Evolutionary conservation across 2,329 filamentous ascomycete genomes (phyloP).

Genomic region (Verticillium klebahnii): DNA sequence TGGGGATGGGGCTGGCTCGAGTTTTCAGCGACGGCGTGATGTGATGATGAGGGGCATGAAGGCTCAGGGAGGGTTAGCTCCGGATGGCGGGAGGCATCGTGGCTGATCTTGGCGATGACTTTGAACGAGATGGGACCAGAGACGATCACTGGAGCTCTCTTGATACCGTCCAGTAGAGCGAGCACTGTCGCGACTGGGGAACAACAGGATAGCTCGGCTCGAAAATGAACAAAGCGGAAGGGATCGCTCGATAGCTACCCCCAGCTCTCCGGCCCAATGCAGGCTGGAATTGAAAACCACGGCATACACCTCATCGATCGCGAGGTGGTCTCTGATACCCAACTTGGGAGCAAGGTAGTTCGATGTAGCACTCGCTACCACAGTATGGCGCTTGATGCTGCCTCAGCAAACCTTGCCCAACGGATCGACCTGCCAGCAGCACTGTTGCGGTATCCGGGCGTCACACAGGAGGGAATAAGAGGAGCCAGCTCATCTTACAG

Average conservation of each 20-base stretch:
- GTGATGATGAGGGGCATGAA: background rate
- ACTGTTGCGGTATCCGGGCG: background rate
- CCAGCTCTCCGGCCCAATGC: background rate
- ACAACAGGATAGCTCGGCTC: background rate
- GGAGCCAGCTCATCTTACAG: background rate
- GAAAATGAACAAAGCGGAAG: background rate
- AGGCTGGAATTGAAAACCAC: background rate
- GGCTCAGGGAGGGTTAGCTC: background rate
- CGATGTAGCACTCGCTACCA: background rate
- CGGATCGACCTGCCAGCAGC: background rate
- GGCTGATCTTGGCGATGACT: background rate
- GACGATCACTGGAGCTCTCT: background rate
- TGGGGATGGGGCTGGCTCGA: background rate
- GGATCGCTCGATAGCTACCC: background rate
- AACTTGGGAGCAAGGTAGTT: background rate
- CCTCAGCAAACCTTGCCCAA: background rate
- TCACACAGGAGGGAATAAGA: background rate
- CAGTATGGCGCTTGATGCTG: background rate
- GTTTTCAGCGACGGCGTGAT: background rate
- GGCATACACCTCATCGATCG: no score
- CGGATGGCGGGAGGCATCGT: background rate
- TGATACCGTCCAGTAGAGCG: background rate
- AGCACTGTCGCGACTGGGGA: background rate
- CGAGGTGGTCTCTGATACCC: background rate
- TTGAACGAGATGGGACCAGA: background rate